Evolutionary conservation across 257 asterid genomes (phyloP).

Genomic region (Salvia rosmarinus): DNA sequence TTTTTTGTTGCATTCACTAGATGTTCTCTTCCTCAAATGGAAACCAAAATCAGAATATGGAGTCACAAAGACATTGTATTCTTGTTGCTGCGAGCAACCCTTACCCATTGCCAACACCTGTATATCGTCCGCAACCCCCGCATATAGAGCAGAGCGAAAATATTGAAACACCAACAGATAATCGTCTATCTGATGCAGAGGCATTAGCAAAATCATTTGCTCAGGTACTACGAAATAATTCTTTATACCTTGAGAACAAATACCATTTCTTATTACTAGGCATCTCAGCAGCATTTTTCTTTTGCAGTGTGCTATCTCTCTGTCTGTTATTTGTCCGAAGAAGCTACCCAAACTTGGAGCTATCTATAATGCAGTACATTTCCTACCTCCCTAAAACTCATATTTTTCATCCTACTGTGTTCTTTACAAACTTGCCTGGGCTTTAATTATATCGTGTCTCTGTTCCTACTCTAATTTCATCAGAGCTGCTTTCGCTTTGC

Average conservation of each 20-base stretch:
- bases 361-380: slow-evolving; percentile 77
- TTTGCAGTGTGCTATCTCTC: slow-evolving; percentile 83
- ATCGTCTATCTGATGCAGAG: slow-evolving; percentile 77
- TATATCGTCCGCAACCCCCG: slow-evolving; percentile 62
- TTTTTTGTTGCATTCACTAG: slow-evolving; percentile 44
- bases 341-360: slow-evolving; percentile 82
- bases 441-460: not conserved
- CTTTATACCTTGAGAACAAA: slow-evolving; percentile 18
- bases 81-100: slow-evolving; percentile 95
- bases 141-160: slow-evolving; percentile 59
- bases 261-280: slow-evolving; percentile 10
- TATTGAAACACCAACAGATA: slow-evolving; percentile 61
- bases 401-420: slow-evolving; percentile 17
- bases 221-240: slow-evolving; percentile 52
- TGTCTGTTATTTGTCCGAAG: slow-evolving; percentile 89
- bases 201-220: slow-evolving; percentile 78
- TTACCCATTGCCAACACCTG: slow-evolving; percentile 77
- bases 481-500: too few relatives aligned
- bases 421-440: slow-evolving; percentile 13
- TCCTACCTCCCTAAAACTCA: slow-evolving; percentile 26
- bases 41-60: slow-evolving; percentile 66
- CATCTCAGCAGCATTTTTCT: slow-evolving; percentile 26
- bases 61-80: slow-evolving; percentile 81
- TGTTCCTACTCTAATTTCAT: not conserved
- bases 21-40: slow-evolving; percentile 68